Evolutionary conservation across 2,329 filamentous ascomycete genomes (phyloP).

Genomic region (Coniochaeta hoffmannii): DNA sequence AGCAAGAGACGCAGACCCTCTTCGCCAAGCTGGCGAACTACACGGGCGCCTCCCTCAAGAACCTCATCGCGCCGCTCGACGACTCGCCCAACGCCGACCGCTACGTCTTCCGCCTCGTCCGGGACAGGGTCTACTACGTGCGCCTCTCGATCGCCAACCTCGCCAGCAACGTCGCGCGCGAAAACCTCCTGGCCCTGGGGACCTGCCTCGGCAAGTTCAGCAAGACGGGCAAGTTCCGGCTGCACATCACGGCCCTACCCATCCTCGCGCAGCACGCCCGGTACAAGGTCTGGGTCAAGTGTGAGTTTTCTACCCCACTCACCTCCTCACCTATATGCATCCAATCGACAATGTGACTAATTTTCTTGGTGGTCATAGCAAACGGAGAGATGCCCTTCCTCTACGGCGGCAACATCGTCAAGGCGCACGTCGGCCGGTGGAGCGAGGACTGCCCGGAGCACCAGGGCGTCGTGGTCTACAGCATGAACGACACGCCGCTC

Average conservation of each 20-base stretch:
- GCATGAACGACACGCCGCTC: slow-evolving; percentile 88
- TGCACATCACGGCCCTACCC: slow-evolving; percentile 84
- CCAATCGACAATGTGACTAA: neutral
- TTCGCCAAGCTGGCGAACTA: slow-evolving; percentile 80
- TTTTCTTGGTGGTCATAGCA: slow-evolving; percentile 19
- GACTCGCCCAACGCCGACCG: slow-evolving; percentile 63
- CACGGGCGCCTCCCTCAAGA: slow-evolving; percentile 77
- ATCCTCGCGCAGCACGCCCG: slow-evolving; percentile 85
- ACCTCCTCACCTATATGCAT: neutral
- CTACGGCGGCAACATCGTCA: slow-evolving; percentile 84
- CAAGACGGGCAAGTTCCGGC: slow-evolving; percentile 89
- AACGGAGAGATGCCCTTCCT: slow-evolving; percentile 98
- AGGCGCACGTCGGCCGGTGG: slow-evolving; percentile 66
- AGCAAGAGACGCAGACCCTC: slow-evolving; percentile 70
- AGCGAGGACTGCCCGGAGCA: slow-evolving; percentile 91
- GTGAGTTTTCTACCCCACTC: neutral
- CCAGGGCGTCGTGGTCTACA: slow-evolving; percentile 81
- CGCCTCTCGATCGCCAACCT: slow-evolving; percentile 84
- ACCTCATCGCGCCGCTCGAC: slow-evolving; percentile 69
- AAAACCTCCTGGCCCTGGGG: slow-evolving; percentile 78
- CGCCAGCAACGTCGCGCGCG: slow-evolving; percentile 75
- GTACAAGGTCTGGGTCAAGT: slow-evolving; percentile 96
- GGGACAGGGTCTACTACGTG: slow-evolving; percentile 79
- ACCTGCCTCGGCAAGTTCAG: slow-evolving; percentile 91
- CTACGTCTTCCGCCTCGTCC: slow-evolving; percentile 76